Percentiles rank a stretch among this genome's conserved stretches.
Evolutionary conservation across 805 yeast species (phyloP).

Genomic region (Millerozyma acaciae): DNA sequence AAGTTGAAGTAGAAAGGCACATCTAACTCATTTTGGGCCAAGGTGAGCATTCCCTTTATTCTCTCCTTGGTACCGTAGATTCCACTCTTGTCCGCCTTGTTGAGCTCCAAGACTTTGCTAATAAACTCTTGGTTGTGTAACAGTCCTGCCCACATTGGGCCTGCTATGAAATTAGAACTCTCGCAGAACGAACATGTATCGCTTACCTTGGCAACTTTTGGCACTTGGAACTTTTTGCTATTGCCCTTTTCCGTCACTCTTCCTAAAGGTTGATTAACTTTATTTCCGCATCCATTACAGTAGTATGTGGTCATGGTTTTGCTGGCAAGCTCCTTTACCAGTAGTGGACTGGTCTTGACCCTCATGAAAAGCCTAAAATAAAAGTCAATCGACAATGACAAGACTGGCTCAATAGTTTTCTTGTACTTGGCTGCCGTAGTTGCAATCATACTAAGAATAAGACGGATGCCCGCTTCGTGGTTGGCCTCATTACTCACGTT

Average conservation of each 20-base stretch:
- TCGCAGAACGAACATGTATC: conserved; percentile 68
- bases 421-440: conserved; percentile 87
- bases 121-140: conserved; percentile 72
- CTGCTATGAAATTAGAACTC: conserved; percentile 70
- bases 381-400: conserved; percentile 85
- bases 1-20: conserved; percentile 81
- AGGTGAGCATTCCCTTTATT: conserved; percentile 86
- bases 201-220: conserved; percentile 42
- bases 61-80: conserved; percentile 77
- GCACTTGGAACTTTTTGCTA: conserved; percentile 53
- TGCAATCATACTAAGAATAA: conserved; percentile 73
- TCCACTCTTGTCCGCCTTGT: conserved; percentile 46
- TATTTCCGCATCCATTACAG: conserved; percentile 85
- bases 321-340: conserved; percentile 75
- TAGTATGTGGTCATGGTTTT: conserved; percentile 74
- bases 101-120: conserved; percentile 54
- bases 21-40: conserved; percentile 68
- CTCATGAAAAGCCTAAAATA: conserved; percentile 83
- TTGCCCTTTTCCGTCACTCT: conserved; percentile 41
- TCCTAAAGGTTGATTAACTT: conserved; percentile 72
- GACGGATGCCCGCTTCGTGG: conserved; percentile 89
- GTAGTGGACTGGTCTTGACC: conserved; percentile 72
- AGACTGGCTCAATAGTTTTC: conserved; percentile 78
- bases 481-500: conserved; percentile 59
- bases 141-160: conserved; percentile 89